Conservation (phyloP, 2,329 filamentous ascomycete genomes). For the Aspergillus clavatus region DNA sequence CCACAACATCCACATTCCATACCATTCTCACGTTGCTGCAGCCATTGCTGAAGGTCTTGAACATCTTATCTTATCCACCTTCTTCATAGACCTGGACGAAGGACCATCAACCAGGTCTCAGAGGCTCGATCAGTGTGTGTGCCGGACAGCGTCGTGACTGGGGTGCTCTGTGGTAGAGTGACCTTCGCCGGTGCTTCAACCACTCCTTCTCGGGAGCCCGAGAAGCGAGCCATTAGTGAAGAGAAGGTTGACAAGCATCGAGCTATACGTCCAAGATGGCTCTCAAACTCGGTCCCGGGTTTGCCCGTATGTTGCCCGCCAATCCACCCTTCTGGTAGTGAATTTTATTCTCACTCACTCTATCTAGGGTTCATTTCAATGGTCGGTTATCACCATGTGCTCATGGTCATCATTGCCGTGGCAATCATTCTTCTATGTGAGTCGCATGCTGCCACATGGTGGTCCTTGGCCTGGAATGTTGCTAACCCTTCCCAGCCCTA, state of each 20-base stretch:
- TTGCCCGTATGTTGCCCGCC: conserved; percentile 31
- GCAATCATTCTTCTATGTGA: conserved; percentile 92
- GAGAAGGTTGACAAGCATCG: conserved; percentile 9
- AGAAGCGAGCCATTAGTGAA: conserved; percentile 33
- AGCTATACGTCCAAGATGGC: conserved; percentile 24
- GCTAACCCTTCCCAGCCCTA: conserved; percentile 58
- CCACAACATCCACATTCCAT: conserved; percentile 26
- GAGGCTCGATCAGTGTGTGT: too few species aligned
- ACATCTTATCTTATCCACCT: not conserved
- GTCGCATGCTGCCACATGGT: conserved; percentile 34
- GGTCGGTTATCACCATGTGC: conserved; percentile 72
- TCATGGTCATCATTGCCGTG: conserved; percentile 95
- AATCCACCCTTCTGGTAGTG: not conserved
- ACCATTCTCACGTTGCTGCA: conserved; percentile 10
- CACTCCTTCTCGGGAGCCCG: conserved; percentile 39
- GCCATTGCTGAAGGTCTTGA: not conserved
- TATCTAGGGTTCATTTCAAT: conserved; percentile 53
- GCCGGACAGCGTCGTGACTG: too few species aligned
- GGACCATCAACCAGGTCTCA: too few species aligned
- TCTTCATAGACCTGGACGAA: not conserved
- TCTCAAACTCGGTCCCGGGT: conserved; percentile 27
- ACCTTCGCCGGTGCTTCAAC: not conserved
- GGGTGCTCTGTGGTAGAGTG: too few species aligned
- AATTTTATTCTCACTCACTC: conserved; percentile 4
- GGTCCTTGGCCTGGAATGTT: conserved; percentile 11